Conservation (phyloP, 1,139 yeast species). For the Eremothecium cymbalariae region DNA sequence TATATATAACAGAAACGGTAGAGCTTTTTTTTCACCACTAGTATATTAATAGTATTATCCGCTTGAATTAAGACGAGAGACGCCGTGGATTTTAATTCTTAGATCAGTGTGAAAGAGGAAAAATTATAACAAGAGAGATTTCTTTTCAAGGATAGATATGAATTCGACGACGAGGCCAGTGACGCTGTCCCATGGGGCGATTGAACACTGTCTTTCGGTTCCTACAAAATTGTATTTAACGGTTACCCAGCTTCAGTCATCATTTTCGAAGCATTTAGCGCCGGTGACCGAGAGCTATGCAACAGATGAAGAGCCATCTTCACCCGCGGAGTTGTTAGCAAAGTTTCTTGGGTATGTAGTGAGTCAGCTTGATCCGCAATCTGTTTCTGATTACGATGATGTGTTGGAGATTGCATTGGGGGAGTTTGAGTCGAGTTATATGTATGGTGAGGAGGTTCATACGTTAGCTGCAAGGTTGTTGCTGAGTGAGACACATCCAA, state of each 20-base stretch:
- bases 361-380: constrained; percentile 41
- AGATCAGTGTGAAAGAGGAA: too few relatives aligned
- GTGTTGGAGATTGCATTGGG: constrained; percentile 60
- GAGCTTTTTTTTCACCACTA: too few relatives aligned
- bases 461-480: constrained; percentile 72
- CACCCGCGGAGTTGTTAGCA: constrained; percentile 79
- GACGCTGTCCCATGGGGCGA: constrained; percentile 72
- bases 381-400: constrained; percentile 52
- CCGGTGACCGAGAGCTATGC: constrained; percentile 76
- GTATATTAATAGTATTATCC: too few relatives aligned
- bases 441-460: constrained; percentile 75
- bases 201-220: constrained; percentile 81
- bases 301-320: constrained; percentile 81
- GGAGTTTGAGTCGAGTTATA: constrained; percentile 78
- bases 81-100: too few relatives aligned
- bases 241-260: constrained; percentile 83
- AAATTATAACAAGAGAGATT: too few relatives aligned
- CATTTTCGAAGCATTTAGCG: constrained; percentile 71
- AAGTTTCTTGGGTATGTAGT: constrained; percentile 79
- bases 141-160: too few relatives aligned
- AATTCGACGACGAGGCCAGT: constrained; percentile 55
- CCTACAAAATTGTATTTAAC: constrained; percentile 74
- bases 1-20: too few relatives aligned
- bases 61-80: too few relatives aligned
- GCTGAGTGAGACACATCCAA: constrained; percentile 44